Base-by-base conservation (phyloP, 2,329 filamentous ascomycete species). In the Aureobasidium sp. region DNA sequence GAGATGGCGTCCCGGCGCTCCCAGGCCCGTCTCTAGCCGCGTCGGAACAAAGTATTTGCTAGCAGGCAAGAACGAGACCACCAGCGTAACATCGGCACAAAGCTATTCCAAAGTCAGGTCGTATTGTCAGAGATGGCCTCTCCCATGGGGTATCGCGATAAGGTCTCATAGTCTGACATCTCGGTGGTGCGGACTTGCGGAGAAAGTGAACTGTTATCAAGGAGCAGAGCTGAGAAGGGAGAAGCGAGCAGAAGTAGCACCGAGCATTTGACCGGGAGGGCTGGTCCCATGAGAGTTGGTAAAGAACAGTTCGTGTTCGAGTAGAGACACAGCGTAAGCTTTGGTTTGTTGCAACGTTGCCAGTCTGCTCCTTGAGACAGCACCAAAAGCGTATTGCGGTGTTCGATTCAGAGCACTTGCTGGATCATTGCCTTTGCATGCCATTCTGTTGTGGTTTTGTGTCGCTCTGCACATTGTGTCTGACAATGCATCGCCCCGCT, bases 81-180 rank as follows among this genome's bases (percentile, higher is more conserved):
- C 9, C 55, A 39, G 55, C 55, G 17, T 47, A 48, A 39, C 42
- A 29, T 58, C 55, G 42, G 55, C 55, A 58, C 31, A 58, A 29
- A 22, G 55, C 11, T 15, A 29, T 37, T 12, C 7, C 41, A 39
- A 29, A 58, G 55, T 58, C 41, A 58, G 5, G 15, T 12, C 31
- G 8, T 58, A n/a, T 20, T 58, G 55, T 58, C 41, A 58, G 31
- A 48, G 22, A 47, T 48, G 29, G n/a, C 42, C 55, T 47, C 25
- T 48, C 41, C 55, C 55, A 58, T 58, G 55, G 55, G 42, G 55
- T 17, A 58, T 45, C 55, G 42, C 42, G 55, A 58, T 58, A 47
- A 20, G 25, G 41, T 57, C 53, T 57, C 37, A 25, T 57, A 57
- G 53, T 29, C 36, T 42, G 51, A 14, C 37, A 31, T 55, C 37